Conservation (phyloP, 768 basidiomycete genomes). For the Neoboletus subvelutipes region DNA sequence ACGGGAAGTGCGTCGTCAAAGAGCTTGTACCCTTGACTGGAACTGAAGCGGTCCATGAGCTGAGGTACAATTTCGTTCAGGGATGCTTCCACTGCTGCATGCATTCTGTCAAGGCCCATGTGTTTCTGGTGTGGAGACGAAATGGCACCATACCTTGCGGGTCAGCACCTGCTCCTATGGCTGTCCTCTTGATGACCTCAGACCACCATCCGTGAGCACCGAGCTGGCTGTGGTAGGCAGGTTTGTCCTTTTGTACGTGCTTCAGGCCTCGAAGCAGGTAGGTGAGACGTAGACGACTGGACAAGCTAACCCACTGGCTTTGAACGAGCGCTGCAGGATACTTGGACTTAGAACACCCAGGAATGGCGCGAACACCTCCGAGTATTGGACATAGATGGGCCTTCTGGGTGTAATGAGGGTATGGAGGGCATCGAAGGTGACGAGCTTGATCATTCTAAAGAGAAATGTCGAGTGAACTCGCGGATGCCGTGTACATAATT, state of each 20-base stretch:
- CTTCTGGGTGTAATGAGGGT: constrained; percentile 70
- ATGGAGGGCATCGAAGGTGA: constrained; percentile 78
- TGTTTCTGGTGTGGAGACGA: constrained; percentile 20
- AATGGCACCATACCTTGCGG: constrained; percentile 41
- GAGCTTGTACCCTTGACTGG: constrained; percentile 63
- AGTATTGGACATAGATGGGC: constrained; percentile 63
- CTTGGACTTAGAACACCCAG: constrained; percentile 59
- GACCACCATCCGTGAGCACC: constrained; percentile 69
- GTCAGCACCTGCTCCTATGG: constrained; percentile 72
- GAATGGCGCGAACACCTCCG: constrained; percentile 63
- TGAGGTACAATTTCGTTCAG: constrained; percentile 55
- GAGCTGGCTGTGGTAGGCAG: constrained; percentile 47
- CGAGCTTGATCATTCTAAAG: constrained; percentile 49
- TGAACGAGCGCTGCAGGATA: constrained; percentile 57
- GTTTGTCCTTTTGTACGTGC: constrained; percentile 56
- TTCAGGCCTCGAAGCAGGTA: constrained; percentile 38
- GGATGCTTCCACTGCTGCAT: constrained; percentile 51
- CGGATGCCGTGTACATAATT: constrained; percentile 15
- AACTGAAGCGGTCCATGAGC: constrained; percentile 70
- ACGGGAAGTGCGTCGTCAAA: constrained; percentile 56
- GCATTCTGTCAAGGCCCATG: constrained; percentile 17
- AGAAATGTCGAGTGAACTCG: not conserved
- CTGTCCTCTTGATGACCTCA: constrained; percentile 74
- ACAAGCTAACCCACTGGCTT: constrained; percentile 41
- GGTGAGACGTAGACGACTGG: not conserved